A percentile compares a stretch with the other conserved stretches of the same genome.
Conservation (phyloP, 192 early-diverging fungal genomes). For the Coemansia biformis region DNA sequence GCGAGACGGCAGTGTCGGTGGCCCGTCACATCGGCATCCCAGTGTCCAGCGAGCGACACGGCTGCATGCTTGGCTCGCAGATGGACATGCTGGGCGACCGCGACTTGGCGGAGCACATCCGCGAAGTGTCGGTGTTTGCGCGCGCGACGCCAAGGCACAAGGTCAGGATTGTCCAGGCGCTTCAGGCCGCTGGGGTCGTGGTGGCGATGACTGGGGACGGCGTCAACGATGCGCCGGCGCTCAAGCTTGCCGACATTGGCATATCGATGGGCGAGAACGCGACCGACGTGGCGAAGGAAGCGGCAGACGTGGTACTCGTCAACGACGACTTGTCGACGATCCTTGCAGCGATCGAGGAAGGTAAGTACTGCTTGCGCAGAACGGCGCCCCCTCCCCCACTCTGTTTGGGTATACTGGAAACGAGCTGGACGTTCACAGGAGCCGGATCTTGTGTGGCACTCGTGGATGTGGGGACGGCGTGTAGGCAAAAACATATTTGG, state of each 20-base stretch:
- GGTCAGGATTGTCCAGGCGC: constrained; percentile 81
- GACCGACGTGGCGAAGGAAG: constrained; percentile 95
- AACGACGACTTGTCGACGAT: constrained; percentile 95
- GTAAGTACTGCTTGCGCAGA: no score
- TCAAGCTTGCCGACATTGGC: constrained; percentile 91
- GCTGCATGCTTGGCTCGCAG: constrained; percentile 67
- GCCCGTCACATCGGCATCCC: constrained; percentile 80
- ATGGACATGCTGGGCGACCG: constrained; percentile 63
- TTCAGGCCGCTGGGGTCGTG: constrained; percentile 77
- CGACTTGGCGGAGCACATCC: constrained; percentile 60
- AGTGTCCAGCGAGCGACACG: constrained; percentile 35
- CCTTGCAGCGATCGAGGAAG: constrained; percentile 92
- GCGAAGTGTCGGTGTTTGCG: constrained; percentile 67
- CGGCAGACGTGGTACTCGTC: constrained; percentile 93
- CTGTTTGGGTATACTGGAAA: no score
- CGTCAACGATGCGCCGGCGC: constrained; percentile 92
- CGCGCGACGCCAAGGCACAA: constrained; percentile 85
- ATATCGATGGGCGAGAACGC: constrained; percentile 95
- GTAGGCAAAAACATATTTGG: constrained; percentile 94
- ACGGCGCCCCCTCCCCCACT: no score
- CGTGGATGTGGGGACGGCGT: no score
- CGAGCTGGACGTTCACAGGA: no score
- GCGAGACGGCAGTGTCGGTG: constrained; percentile 85
- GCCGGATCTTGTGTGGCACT: no score
- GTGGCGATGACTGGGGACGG: constrained; percentile 98